phyloP scores from a whole-genome alignment of 1,139 yeast species.

The Sugiyamaella pinicola region DNA sequence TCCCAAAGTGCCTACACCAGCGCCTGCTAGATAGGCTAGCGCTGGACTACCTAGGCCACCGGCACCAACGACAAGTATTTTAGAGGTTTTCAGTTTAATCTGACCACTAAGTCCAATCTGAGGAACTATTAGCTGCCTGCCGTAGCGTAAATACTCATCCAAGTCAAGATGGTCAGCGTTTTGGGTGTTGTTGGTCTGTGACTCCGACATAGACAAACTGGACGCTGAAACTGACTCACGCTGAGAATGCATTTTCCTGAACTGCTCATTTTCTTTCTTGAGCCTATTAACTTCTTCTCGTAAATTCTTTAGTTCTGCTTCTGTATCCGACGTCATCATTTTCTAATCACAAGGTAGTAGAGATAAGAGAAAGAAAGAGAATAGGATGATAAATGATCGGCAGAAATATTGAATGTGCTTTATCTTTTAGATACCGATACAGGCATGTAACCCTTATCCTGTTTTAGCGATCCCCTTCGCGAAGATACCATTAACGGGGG shows the following conservation, averaged over 20 bases:
- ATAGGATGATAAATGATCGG: background rate
- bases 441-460: background rate
- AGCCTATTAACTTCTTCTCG: constrained; percentile 21
- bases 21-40: constrained; percentile 76
- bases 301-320: constrained; percentile 6
- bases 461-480: too few relatives aligned
- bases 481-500: too few relatives aligned
- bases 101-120: constrained; percentile 67
- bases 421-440: background rate
- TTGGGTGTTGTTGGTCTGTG: background rate
- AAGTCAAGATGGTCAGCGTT: constrained; percentile 46
- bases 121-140: constrained; percentile 94
- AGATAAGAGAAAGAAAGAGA: background rate
- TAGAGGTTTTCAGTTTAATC: constrained; percentile 55
- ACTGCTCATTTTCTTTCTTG: constrained; percentile 19
- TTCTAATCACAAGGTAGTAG: too few relatives aligned
- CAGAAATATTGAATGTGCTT: background rate
- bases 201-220: too few relatives aligned
- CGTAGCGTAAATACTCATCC: constrained; percentile 82
- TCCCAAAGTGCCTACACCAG: constrained; percentile 75
- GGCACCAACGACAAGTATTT: constrained; percentile 83
- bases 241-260: constrained; percentile 6
- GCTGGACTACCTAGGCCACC: constrained; percentile 98
- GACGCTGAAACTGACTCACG: too few relatives aligned
- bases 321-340: background rate